phyloP scores from a whole-genome alignment of 2,329 filamentous ascomycete genomes.

The Pseudopyricularia cyperi region DNA sequence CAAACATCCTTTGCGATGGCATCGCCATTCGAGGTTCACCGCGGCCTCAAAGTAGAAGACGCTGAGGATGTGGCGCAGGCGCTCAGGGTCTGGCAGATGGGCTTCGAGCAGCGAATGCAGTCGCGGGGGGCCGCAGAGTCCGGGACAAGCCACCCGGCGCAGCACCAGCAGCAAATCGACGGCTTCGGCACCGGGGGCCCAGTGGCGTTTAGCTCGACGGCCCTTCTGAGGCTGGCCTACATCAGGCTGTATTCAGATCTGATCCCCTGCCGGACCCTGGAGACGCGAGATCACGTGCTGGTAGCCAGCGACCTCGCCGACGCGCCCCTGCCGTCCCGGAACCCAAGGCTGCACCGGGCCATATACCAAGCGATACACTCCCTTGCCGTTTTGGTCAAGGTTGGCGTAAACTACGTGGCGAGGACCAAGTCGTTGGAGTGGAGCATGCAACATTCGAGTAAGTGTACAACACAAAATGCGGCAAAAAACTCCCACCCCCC shows the following conservation, averaged over 20 bases:
- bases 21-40: constrained; percentile 34
- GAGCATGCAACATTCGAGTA: constrained; percentile 50
- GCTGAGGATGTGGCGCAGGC: constrained; percentile 43
- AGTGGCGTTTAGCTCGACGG: constrained; percentile 54
- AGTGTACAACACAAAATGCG: constrained; percentile 15
- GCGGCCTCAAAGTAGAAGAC: constrained; percentile 38
- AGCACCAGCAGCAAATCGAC: not conserved
- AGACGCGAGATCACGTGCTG: constrained; percentile 48
- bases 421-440: constrained; percentile 47
- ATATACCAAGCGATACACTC: constrained; percentile 58
- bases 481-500: no score
- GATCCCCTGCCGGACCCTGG: constrained; percentile 46
- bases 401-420: constrained; percentile 48
- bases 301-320: constrained; percentile 49
- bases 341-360: constrained; percentile 46
- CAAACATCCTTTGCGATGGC: constrained; percentile 41
- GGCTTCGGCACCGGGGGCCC: constrained; percentile 32
- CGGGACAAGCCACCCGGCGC: not conserved
- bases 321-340: constrained; percentile 45
- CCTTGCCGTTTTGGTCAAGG: constrained; percentile 52
- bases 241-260: constrained; percentile 55
- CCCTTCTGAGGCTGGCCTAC: constrained; percentile 45
- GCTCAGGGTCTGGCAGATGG: constrained; percentile 42
- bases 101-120: constrained; percentile 43
- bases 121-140: constrained; percentile 31